Evolutionary conservation across 2,329 filamentous ascomycete species (phyloP).

Genomic region (Colletotrichum viniferum): DNA sequence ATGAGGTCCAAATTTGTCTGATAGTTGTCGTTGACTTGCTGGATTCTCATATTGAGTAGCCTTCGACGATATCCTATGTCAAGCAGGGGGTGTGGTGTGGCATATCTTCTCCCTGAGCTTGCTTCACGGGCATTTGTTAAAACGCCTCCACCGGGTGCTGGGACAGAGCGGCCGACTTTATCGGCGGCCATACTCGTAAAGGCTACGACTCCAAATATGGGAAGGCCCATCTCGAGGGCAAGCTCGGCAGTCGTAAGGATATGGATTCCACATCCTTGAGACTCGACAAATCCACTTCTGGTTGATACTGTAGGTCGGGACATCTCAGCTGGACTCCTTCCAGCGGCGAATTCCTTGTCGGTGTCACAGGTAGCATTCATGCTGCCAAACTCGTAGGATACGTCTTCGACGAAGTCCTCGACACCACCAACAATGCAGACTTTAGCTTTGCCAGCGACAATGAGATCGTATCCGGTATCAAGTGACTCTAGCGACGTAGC

Average conservation of each 20-base stretch:
- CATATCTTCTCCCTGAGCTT: conserved; percentile 56
- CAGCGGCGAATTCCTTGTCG: conserved; percentile 29
- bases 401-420: conserved; percentile 36
- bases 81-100: conserved; percentile 91
- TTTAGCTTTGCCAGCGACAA: conserved; percentile 33
- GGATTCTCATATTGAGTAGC: conserved; percentile 90
- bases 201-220: conserved; percentile 38
- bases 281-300: conserved; percentile 40
- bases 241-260: conserved; percentile 35
- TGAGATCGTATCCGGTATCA: conserved; percentile 36
- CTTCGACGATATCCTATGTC: conserved; percentile 97
- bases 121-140: conserved; percentile 61
- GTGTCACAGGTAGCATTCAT: conserved; percentile 40
- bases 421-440: conserved; percentile 36
- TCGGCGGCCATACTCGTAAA: conserved; percentile 35
- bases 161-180: conserved; percentile 37
- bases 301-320: conserved; percentile 37
- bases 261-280: conserved; percentile 38
- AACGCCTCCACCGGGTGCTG: conserved; percentile 41
- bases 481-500: conserved; percentile 40
- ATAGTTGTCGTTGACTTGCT: conserved; percentile 71
- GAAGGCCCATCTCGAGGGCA: conserved; percentile 38
- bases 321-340: conserved; percentile 34
- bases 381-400: conserved; percentile 33
- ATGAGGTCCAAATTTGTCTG: background rate